Percentiles rank a stretch among this genome's conserved stretches.
Evolutionary conservation across 1,139 yeast species (phyloP).

Genomic region (Taphrina wiesneri): DNA sequence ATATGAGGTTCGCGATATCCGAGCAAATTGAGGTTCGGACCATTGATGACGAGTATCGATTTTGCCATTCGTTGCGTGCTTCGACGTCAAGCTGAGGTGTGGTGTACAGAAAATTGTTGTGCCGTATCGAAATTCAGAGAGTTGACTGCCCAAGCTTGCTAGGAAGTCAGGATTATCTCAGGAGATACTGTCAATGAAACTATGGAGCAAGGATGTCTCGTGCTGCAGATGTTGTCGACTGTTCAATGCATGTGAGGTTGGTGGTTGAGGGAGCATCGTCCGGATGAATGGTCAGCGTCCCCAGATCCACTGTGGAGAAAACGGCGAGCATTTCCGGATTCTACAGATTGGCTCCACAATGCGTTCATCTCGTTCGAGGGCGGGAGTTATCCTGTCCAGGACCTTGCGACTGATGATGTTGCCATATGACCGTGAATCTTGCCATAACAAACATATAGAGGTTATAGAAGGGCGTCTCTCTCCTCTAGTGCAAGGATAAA

Average conservation of each 20-base stretch:
- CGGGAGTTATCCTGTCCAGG: no score
- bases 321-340: neutral
- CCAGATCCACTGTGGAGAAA: neutral
- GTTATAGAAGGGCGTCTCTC: no score
- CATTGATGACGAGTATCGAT: conserved; percentile 1
- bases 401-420: no score
- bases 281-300: neutral
- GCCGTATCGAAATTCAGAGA: neutral
- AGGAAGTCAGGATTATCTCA: neutral
- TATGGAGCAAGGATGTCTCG: neutral
- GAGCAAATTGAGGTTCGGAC: neutral
- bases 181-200: neutral
- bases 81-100: neutral
- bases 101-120: neutral
- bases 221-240: neutral
- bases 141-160: neutral
- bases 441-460: no score
- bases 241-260: neutral
- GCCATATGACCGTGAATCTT: no score
- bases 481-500: no score
- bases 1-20: conserved; percentile 3
- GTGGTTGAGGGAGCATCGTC: neutral
- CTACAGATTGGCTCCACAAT: neutral
- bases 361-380: neutral
- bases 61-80: neutral